These are phyloP conservation scores for Fusarium sp. DNA, from an alignment of 2,329 filamentous ascomycete genomes.

Conservation along the genomic window DNA sequence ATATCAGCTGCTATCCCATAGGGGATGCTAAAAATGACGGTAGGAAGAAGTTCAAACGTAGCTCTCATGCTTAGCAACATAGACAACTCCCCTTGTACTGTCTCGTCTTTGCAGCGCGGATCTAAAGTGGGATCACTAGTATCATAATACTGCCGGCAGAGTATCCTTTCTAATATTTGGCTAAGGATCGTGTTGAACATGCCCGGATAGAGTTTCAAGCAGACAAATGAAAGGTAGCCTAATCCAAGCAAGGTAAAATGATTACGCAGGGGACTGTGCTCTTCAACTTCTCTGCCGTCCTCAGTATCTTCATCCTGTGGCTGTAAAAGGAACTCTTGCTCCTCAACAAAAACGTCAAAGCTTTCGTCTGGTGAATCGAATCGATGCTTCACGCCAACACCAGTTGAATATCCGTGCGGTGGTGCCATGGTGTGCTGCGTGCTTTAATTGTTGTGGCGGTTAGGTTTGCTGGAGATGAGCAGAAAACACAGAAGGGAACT, in stretches of 20 bases:
- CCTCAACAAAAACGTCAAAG: neutral
- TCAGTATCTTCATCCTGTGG: neutral
- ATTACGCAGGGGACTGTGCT: slow-evolving; percentile 24
- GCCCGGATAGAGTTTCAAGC: neutral
- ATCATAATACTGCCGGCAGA: neutral
- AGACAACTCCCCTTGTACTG: neutral
- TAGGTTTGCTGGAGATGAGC: neutral
- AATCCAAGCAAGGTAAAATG: neutral
- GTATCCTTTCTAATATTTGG: neutral
- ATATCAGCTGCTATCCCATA: slow-evolving; percentile 3
- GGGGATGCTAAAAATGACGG: neutral
- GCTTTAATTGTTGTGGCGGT: neutral
- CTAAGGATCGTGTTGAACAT: slow-evolving; percentile 11
- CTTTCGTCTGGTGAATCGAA: neutral
- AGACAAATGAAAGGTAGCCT: neutral
- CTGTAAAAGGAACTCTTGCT: neutral
- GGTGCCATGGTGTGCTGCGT: neutral
- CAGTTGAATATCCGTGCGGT: neutral
- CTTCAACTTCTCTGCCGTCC: neutral
- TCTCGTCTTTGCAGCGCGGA: slow-evolving; percentile 3
- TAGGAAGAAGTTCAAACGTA: neutral
- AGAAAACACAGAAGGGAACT: neutral
- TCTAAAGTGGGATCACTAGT: neutral
- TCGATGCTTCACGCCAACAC: neutral
- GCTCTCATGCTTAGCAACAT: slow-evolving; percentile 4